Base-by-base conservation (phyloP, 805 yeast species). In the Ogataea glucozyma region DNA sequence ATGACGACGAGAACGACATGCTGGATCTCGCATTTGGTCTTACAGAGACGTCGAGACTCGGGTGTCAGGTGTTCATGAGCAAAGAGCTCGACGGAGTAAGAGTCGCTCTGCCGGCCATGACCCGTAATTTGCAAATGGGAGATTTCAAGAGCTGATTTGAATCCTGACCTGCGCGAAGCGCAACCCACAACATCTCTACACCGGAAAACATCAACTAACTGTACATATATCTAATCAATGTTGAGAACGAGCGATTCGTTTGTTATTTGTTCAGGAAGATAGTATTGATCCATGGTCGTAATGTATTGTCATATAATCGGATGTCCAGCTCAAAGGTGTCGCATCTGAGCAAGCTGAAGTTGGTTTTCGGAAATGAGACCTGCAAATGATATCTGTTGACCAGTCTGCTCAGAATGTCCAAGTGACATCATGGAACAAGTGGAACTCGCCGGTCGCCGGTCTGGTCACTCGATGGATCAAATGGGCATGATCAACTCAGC, bases 1-100 rank as follows among this genome's bases (percentile, higher is more conserved):
- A 83, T 51, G 99, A 93, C 61, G 99, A 93, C 60, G 99, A 93
- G 65, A 91, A 93, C 61, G 99, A 93, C 66, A 93, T 93, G 99
- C 74, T 93, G 58, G 99, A 93, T 66, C 74, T 93, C 60, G 99
- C 99, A 0, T 93, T 93, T 61, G 99, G 99, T 0, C 76, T 93
- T 34, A 93, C 98, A 4, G 99, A 93, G 62, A 93, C 99, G 7
- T 88, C 97, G 18, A 78, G 99, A 62, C 72, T 93, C 53, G 99
- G 98, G 0, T 93, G 99, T 65, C 97, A 91, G 68, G 83, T 93
- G 29, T 74, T 75, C 45, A 88, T 93, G 97, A 69, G 83, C 22
- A 89, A 88, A 62, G 95, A 87, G 36, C 70, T 93, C 43, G 97
- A 93, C 62, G 99, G 99, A 0, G 68, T 93, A 26, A 76, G 98